Base-by-base conservation (phyloP, 352 stramenopile genomes). In the Phytophthora citricola region DNA sequence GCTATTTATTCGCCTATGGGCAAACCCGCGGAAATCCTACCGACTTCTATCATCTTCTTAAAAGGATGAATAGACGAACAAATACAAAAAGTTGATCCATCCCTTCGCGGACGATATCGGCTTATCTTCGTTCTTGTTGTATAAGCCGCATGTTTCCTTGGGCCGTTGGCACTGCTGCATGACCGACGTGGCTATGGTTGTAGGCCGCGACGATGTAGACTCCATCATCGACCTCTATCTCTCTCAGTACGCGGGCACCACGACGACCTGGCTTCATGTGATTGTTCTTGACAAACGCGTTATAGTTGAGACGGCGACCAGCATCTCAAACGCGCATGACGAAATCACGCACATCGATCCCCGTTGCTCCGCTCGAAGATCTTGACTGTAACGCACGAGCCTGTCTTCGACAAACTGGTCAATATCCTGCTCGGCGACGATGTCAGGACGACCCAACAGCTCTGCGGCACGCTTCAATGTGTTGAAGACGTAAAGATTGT, bases 61-160 rank as follows among this genome's bases (percentile, higher is more conserved):
- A 64, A 11, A 50, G 26, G 20, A 57, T 39, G 27, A 64, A 49
- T 3, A 32, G 44, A 47, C 31, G 34, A 54, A 48, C 45, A 51
- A 57, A 56, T n/a, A 36, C 56, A 17, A 34, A 26, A 49, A 62
- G 20, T 47, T 29, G 36, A 62, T 62, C 54, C 43, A 62, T 2
- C 12, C 36, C 3, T 51, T 17, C 1, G 41, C 54, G n/a, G 43
- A 53, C 20, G n/a, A 26, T n/a, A 61, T 40, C 22, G 55, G 14
- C 29, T 56, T 63, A 38, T 45, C 55, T 29, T 63, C 17, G 7
- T 48, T 36, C 6, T 10, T 1, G 17, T 63, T 24, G 55, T 48
- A 63, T 0, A 63, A 48, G 20, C 4, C 56, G 56, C 46, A 32
- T 52, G 36, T n/a, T 34, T 5, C 36, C 46, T 49, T 56, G 36